These are phyloP conservation scores for Cytidiella melzeri DNA, from an alignment of 768 basidiomycete species.

Conservation along the genomic window DNA sequence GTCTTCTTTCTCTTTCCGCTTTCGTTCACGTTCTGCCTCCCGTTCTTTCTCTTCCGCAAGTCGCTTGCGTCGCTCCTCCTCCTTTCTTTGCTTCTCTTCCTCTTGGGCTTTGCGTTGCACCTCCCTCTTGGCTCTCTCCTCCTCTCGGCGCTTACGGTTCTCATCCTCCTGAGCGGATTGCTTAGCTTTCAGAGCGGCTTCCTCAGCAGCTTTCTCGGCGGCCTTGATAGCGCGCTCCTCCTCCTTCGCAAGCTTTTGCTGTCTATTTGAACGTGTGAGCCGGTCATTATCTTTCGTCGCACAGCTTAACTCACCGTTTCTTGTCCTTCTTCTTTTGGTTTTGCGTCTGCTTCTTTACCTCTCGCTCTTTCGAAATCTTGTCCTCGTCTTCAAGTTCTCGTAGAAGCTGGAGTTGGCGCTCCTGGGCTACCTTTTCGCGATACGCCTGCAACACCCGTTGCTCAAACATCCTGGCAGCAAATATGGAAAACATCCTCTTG, in stretches of 20 bases:
- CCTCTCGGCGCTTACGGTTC: slow-evolving; percentile 73
- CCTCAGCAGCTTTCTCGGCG: slow-evolving; percentile 83
- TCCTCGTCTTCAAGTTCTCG: slow-evolving; percentile 96
- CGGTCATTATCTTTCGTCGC: slow-evolving; percentile 1
- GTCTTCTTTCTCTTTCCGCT: slow-evolving; percentile 72
- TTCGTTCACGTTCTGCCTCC: slow-evolving; percentile 68
- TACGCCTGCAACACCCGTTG: slow-evolving; percentile 96
- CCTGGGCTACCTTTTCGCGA: slow-evolving; percentile 94
- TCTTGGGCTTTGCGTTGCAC: slow-evolving; percentile 68
- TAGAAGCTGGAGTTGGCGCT: slow-evolving; percentile 87
- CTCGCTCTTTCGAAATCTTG: slow-evolving; percentile 75
- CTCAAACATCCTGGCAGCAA: slow-evolving; percentile 99
- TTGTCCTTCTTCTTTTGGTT: slow-evolving; percentile 99
- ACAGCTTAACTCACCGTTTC: slow-evolving; percentile 56
- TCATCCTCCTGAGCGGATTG: slow-evolving; percentile 78
- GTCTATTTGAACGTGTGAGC: slow-evolving; percentile 37
- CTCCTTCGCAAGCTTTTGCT: slow-evolving; percentile 89
- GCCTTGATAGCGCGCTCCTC: slow-evolving; percentile 81
- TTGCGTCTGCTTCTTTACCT: slow-evolving; percentile 87
- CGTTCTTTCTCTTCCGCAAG: slow-evolving; percentile 76
- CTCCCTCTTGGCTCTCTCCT: slow-evolving; percentile 79
- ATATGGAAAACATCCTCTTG: slow-evolving; percentile 99
- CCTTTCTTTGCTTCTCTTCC: slow-evolving; percentile 77
- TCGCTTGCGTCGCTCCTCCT: slow-evolving; percentile 77
- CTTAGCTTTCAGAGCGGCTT: slow-evolving; percentile 70